These are phyloP conservation scores for Xylariales sp. DNA, from an alignment of 2,329 filamentous ascomycete genomes.

Conservation along the genomic window DNA sequence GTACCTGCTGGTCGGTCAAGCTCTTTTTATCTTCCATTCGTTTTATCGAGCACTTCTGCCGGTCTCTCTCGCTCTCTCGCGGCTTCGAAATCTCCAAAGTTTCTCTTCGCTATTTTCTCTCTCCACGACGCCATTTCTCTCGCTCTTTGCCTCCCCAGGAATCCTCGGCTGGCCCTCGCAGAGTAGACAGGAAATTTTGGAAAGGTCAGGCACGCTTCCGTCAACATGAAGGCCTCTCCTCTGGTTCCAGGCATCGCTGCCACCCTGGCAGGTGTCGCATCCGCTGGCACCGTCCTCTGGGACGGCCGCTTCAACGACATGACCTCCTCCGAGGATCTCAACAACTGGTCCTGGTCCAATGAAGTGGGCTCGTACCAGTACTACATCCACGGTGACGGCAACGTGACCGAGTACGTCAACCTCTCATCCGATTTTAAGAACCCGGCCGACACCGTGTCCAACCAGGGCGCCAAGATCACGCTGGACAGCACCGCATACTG, in stretches of 20 bases:
- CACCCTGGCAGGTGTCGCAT: conserved; percentile 1
- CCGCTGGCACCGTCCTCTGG: conserved; percentile 48
- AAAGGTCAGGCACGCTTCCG: too few species aligned
- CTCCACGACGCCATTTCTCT: too few species aligned
- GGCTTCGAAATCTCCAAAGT: too few species aligned
- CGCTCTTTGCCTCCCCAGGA: too few species aligned
- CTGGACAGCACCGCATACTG: conserved; percentile 62
- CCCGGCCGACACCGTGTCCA: conserved; percentile 55
- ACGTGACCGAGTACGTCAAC: conserved; percentile 55
- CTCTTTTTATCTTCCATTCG: too few species aligned
- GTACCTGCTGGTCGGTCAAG: too few species aligned
- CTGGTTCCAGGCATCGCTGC: conserved; percentile 2
- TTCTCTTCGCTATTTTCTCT: too few species aligned
- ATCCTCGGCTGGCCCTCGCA: too few species aligned
- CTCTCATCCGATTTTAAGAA: conserved; percentile 58
- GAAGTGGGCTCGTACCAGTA: conserved; percentile 65
- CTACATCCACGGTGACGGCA: conserved; percentile 63
- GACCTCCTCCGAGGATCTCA: conserved; percentile 40
- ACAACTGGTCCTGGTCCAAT: conserved; percentile 57
- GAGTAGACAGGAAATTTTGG: too few species aligned
- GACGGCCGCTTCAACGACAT: conserved; percentile 56
- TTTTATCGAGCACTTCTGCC: too few species aligned
- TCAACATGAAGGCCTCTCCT: conserved; percentile 5
- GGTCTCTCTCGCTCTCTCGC: too few species aligned
- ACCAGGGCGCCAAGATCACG: conserved; percentile 64